These are phyloP conservation scores for Pichia membranifaciens DNA, from an alignment of 805 yeast species.

Conservation along the genomic window DNA sequence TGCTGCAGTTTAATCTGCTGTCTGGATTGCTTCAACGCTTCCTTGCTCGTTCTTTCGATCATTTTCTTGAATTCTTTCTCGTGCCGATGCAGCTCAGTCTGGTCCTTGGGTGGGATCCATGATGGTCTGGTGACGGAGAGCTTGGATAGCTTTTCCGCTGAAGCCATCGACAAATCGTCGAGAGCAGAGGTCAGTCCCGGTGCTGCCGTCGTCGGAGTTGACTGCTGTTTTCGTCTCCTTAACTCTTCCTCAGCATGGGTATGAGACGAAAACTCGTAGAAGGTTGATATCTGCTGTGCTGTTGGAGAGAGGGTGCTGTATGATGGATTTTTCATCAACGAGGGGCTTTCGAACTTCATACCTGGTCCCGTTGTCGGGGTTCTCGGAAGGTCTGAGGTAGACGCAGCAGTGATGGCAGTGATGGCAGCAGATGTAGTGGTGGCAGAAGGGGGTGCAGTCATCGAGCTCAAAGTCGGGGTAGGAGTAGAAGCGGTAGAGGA, in stretches of 20 bases:
- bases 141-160: constrained; percentile 50
- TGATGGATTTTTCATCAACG: constrained; percentile 25
- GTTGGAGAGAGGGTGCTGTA: constrained; percentile 29
- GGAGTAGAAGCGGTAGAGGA: background rate
- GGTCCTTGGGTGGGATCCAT: constrained; percentile 63
- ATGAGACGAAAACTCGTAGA: constrained; percentile 36
- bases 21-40: constrained; percentile 27
- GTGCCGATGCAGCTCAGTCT: constrained; percentile 47
- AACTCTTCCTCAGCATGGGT: constrained; percentile 33
- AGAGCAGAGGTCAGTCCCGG: constrained; percentile 19
- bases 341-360: constrained; percentile 14
- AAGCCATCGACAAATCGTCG: constrained; percentile 56
- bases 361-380: background rate
- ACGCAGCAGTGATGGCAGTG: background rate
- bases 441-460: background rate
- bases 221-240: constrained; percentile 24
- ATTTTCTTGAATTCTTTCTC: constrained; percentile 45
- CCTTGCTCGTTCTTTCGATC: constrained; percentile 30
- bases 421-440: background rate
- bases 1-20: constrained; percentile 30
- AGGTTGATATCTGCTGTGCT: constrained; percentile 36
- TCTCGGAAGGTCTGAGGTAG: background rate
- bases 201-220: constrained; percentile 22
- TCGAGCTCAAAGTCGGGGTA: background rate
- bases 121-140: constrained; percentile 62